A percentile compares a stretch with the other conserved stretches of the same genome.
These are phyloP conservation scores for Suillus occidentalis DNA, from an alignment of 768 basidiomycete species.

Conservation along the genomic window DNA sequence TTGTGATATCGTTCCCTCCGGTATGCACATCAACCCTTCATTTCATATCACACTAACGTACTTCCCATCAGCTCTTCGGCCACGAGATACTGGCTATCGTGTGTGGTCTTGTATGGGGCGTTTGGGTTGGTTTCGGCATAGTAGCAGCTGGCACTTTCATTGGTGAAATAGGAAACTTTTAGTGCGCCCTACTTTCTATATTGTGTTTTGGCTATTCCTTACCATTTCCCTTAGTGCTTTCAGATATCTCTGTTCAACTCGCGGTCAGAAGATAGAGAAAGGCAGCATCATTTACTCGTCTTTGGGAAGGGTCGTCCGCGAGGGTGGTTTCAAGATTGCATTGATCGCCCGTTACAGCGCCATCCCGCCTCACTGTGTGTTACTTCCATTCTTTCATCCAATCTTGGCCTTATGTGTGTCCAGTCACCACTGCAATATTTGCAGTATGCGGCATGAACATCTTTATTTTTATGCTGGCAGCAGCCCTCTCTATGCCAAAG, in stretches of 20 bases:
- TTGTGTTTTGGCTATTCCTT: conserved; percentile 7
- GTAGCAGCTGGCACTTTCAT: conserved; percentile 80
- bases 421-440: conserved; percentile 87
- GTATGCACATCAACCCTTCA: conserved; percentile 35
- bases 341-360: conserved; percentile 76
- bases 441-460: conserved; percentile 88
- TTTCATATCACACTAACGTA: background rate
- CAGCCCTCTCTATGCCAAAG: conserved; percentile 82
- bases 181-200: conserved; percentile 47
- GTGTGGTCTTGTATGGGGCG: conserved; percentile 89
- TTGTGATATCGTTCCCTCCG: conserved; percentile 86
- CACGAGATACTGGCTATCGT: conserved; percentile 90
- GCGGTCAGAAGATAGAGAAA: conserved; percentile 73
- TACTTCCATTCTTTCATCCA: background rate
- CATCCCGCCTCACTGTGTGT: conserved; percentile 84
- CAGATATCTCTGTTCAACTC: conserved; percentile 72
- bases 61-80: conserved; percentile 67
- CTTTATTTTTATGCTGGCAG: conserved; percentile 73
- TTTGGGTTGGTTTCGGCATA: conserved; percentile 86
- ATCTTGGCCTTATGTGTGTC: conserved; percentile 6
- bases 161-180: conserved; percentile 87
- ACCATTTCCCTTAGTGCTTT: conserved; percentile 57
- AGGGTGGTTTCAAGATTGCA: conserved; percentile 86
- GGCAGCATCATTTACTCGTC: conserved; percentile 59
- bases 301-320: conserved; percentile 68